These are phyloP conservation scores for Leccinum subspadiceum DNA, from an alignment of 1,284 basidiomycete species.

Conservation along the genomic window DNA sequence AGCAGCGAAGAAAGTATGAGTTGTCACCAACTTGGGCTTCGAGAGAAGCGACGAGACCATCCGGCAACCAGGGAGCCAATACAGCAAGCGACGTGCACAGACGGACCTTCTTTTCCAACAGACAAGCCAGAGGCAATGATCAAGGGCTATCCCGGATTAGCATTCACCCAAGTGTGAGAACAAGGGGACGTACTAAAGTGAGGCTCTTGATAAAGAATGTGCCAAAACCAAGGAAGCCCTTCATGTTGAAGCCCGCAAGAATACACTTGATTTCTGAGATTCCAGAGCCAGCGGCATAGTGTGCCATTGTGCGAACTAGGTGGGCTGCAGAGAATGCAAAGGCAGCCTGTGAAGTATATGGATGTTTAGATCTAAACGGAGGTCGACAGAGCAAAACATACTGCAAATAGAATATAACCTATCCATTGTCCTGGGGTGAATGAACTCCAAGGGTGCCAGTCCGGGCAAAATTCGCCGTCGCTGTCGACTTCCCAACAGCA, in stretches of 20 bases:
- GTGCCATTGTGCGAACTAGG: conserved; percentile 86
- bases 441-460: conserved; percentile 92
- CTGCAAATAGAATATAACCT: conserved; percentile 87
- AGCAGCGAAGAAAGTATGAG: conserved; percentile 3
- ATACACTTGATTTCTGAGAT: conserved; percentile 99
- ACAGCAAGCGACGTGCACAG: conserved; percentile 95
- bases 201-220: conserved; percentile 92
- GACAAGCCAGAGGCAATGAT: conserved; percentile 98
- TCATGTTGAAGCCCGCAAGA: conserved; percentile 94
- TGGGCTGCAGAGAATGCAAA: conserved; percentile 87
- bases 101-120: conserved; percentile 98
- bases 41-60: conserved; percentile 78
- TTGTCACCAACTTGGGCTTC: conserved; percentile 75
- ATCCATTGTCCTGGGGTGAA: conserved; percentile 77
- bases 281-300: conserved; percentile 95
- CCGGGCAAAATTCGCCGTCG: conserved; percentile 81
- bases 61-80: conserved; percentile 88
- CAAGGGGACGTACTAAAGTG: conserved; percentile 65
- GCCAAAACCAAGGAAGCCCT: conserved; percentile 87
- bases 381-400: conserved; percentile 56
- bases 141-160: conserved; percentile 62
- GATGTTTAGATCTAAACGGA: conserved; percentile 1
- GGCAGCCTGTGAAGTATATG: conserved; percentile 46
- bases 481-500: conserved; percentile 96
- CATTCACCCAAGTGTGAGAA: conserved; percentile 1